These are phyloP conservation scores for Leucocoprinus birnbaumii DNA, from an alignment of 768 basidiomycete species.

Conservation along the genomic window DNA sequence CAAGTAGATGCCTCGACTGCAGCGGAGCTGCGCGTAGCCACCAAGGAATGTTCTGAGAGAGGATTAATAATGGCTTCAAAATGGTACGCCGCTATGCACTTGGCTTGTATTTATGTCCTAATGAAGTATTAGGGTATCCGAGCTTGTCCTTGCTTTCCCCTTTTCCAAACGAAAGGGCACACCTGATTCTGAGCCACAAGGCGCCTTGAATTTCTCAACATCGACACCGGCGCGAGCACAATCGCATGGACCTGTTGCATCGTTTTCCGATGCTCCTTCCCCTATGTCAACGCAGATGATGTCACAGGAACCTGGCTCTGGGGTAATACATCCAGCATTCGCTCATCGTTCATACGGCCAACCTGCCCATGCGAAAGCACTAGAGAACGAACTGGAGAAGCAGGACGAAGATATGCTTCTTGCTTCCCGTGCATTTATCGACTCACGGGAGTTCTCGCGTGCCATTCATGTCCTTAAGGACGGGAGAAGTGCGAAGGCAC, in stretches of 20 bases:
- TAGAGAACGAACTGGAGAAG: slow-evolving; percentile 46
- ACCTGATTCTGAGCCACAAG: slow-evolving; percentile 14
- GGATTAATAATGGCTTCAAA: slow-evolving; percentile 71
- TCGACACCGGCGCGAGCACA: slow-evolving; percentile 55
- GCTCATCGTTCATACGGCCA: slow-evolving; percentile 33
- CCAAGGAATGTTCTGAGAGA: slow-evolving; percentile 72
- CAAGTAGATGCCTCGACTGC: slow-evolving; percentile 48
- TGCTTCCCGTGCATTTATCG: slow-evolving; percentile 71
- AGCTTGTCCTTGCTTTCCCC: slow-evolving; percentile 64
- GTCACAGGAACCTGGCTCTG: slow-evolving; percentile 21
- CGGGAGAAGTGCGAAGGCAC: slow-evolving; percentile 69
- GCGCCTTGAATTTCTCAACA: slow-evolving; percentile 42
- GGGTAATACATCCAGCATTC: slow-evolving; percentile 26
- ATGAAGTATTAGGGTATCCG: slow-evolving; percentile 59
- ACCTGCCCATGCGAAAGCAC: slow-evolving; percentile 28
- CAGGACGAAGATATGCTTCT: slow-evolving; percentile 72
- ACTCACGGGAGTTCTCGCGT: slow-evolving; percentile 75
- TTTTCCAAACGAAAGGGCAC: slow-evolving; percentile 17
- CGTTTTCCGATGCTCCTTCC: slow-evolving; percentile 32
- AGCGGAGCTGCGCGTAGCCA: slow-evolving; percentile 56
- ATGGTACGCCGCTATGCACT: slow-evolving; percentile 48
- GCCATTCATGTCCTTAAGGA: slow-evolving; percentile 61
- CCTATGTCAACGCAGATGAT: slow-evolving; percentile 29
- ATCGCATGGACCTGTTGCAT: slow-evolving; percentile 34
- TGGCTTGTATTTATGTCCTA: slow-evolving; percentile 10